These are phyloP conservation scores for Fusarium pseudograminearum DNA, from an alignment of 2,329 filamentous ascomycete species.

Conservation along the genomic window DNA sequence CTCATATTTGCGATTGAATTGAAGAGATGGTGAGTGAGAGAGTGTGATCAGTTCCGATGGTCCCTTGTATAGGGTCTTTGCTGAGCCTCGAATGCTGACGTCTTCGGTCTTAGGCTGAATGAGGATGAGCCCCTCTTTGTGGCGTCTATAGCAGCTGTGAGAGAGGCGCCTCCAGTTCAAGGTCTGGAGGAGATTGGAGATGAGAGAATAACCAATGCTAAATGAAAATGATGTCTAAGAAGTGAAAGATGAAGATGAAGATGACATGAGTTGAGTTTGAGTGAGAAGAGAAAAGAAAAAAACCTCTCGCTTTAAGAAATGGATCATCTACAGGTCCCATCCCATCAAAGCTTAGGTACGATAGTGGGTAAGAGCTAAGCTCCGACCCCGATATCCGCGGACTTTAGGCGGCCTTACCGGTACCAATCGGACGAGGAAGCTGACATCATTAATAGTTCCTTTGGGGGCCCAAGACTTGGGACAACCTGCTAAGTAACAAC, in stretches of 20 bases:
- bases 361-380: slow-evolving; percentile 22
- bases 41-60: not conserved
- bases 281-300: slow-evolving; percentile 10
- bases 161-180: not conserved
- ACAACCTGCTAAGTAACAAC: no score
- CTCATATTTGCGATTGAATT: slow-evolving; percentile 54
- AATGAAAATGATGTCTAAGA: not conserved
- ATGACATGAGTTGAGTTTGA: not conserved
- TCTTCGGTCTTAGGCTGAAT: slow-evolving; percentile 39
- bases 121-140: slow-evolving; percentile 38
- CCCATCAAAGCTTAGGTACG: not conserved
- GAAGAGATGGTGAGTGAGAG: not conserved
- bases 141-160: slow-evolving; percentile 16
- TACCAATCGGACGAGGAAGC: slow-evolving; percentile 31
- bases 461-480: no score
- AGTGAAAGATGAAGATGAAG: not conserved
- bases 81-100: slow-evolving; percentile 42
- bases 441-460: slow-evolving; percentile 18
- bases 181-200: not conserved
- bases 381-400: slow-evolving; percentile 23
- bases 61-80: not conserved
- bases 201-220: not conserved
- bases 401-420: slow-evolving; percentile 38
- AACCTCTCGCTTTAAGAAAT: slow-evolving; percentile 28
- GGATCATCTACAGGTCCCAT: slow-evolving; percentile 16